Conservation (phyloP, 768 basidiomycete species). For the Pisolithus tinctorius region DNA sequence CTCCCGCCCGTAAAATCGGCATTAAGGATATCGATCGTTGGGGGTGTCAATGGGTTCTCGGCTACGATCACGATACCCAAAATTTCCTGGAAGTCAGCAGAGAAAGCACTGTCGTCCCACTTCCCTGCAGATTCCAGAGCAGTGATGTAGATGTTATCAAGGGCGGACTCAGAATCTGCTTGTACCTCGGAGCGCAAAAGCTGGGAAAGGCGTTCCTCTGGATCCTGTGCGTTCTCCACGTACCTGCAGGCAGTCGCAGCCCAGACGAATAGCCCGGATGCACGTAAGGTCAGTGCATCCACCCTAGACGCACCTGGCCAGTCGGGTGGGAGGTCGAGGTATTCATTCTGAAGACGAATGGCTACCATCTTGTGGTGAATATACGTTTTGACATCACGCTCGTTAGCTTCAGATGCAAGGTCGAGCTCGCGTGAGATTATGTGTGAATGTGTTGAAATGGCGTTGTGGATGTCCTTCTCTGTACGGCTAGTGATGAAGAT, state of each 20-base stretch:
- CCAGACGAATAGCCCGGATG: constrained; percentile 29
- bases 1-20: constrained; percentile 3
- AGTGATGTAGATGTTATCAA: constrained; percentile 24
- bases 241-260: constrained; percentile 28
- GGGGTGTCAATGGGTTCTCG: constrained; percentile 19
- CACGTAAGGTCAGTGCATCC: constrained; percentile 17
- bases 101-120: constrained; percentile 25
- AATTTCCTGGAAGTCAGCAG: constrained; percentile 26
- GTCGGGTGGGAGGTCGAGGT: constrained; percentile 18
- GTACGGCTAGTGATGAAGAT: constrained; percentile 28
- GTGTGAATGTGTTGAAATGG: constrained; percentile 8
- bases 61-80: constrained; percentile 25
- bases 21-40: constrained; percentile 23
- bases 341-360: constrained; percentile 22
- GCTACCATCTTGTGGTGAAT: constrained; percentile 20
- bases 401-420: constrained; percentile 19
- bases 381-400: constrained; percentile 19
- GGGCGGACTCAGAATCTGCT: constrained; percentile 20
- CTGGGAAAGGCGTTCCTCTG: constrained; percentile 22
- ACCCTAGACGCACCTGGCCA: constrained; percentile 22
- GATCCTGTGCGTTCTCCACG: constrained; percentile 24
- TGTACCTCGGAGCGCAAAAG: constrained; percentile 16
- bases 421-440: constrained; percentile 18
- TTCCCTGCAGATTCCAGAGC: constrained; percentile 24
- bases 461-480: constrained; percentile 21